phyloP scores from a whole-genome alignment of 106 monocot species.

The Dendrobium chrysotoxum region DNA sequence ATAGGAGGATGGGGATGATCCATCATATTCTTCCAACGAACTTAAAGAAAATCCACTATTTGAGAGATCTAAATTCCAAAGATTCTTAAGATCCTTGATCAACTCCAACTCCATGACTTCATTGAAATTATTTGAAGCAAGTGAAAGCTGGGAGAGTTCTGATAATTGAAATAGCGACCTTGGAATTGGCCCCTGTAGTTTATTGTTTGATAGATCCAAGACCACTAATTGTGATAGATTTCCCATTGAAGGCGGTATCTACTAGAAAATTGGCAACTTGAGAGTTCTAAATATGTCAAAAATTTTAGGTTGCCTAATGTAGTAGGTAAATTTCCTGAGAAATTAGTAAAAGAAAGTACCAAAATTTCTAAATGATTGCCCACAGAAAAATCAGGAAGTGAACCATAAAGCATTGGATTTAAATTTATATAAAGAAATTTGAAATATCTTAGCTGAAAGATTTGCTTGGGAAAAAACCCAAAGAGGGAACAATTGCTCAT shows the following conservation, averaged over 20 bases:
- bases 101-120: conserved; percentile 29
- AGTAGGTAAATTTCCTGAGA: conserved; percentile 35
- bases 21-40: too few relatives aligned
- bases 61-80: conserved; percentile 42
- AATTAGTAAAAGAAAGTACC: conserved; percentile 16
- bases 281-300: conserved; percentile 34
- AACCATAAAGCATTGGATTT: conserved; percentile 42
- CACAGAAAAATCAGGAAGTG: conserved; percentile 4
- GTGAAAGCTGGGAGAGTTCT: too few relatives aligned
- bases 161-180: too few relatives aligned
- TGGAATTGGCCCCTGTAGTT: too few relatives aligned
- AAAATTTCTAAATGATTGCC: too few relatives aligned
- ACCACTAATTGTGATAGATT: conserved; percentile 24
- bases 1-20: conserved; percentile 3
- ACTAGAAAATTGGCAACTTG: too few relatives aligned
- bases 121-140: conserved; percentile 15
- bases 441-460: conserved; percentile 37
- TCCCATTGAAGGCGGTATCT: neutral
- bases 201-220: conserved; percentile 43
- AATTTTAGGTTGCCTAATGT: neutral
- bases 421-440: too few relatives aligned
- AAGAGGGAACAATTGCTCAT: too few relatives aligned
- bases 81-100: conserved; percentile 27
- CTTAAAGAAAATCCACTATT: neutral
- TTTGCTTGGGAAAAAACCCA: neutral